Conservation (phyloP, 2,329 filamentous ascomycete genomes). For the Sarocladium brachiariae region DNA sequence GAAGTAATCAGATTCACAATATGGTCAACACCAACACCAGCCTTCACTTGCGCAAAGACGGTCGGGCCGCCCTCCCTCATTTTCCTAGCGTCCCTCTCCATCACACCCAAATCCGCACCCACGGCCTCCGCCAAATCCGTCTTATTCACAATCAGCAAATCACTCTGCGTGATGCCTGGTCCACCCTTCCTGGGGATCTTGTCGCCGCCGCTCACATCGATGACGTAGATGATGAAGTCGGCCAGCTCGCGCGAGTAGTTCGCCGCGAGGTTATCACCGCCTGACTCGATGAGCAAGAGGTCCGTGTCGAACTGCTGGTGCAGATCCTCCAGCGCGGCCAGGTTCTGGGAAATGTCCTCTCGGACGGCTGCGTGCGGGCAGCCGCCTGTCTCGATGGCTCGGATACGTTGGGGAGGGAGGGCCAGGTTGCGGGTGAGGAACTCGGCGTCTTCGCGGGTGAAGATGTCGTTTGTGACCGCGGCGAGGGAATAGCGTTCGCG, state of each 20-base stretch:
- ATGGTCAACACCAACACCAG: conserved; percentile 73
- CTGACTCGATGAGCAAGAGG: conserved; percentile 87
- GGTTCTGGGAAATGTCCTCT: conserved; percentile 92
- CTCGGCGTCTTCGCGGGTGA: conserved; percentile 95
- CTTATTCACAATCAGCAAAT: conserved; percentile 93
- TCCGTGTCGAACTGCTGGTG: conserved; percentile 75
- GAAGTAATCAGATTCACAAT: conserved; percentile 85
- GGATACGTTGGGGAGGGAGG: conserved; percentile 75
- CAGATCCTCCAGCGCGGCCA: conserved; percentile 84
- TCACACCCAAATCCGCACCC: conserved; percentile 82
- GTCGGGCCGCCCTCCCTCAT: conserved; percentile 95
- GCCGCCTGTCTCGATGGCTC: conserved; percentile 94
- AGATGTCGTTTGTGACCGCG: conserved; percentile 98
- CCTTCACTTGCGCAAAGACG: conserved; percentile 96
- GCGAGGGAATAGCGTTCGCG: conserved; percentile 79
- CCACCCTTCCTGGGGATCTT: conserved; percentile 96
- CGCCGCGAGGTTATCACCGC: conserved; percentile 92
- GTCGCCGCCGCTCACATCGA: conserved; percentile 92
- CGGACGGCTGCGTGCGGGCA: conserved; percentile 96
- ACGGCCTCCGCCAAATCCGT: conserved; percentile 87
- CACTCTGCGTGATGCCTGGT: conserved; percentile 93
- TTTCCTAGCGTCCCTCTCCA: conserved; percentile 90
- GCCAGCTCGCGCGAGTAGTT: conserved; percentile 95
- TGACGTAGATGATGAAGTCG: conserved; percentile 98
- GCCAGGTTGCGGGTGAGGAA: conserved; percentile 86